These are phyloP conservation scores for Candida tallmaniae DNA, from an alignment of 805 yeast species.

Conservation along the genomic window DNA sequence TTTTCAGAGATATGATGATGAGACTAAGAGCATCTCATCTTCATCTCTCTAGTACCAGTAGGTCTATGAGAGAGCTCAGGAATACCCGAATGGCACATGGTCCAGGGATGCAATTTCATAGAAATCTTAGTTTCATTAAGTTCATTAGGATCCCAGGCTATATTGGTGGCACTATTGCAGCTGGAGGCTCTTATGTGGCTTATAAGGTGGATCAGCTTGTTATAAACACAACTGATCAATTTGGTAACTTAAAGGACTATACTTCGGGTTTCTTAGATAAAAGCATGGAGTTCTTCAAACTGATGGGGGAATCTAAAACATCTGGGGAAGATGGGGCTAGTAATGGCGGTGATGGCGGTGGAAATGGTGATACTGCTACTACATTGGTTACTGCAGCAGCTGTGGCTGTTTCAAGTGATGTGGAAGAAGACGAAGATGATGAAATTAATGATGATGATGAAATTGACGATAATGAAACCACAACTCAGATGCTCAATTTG, in stretches of 20 bases:
- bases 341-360: constrained; percentile 17
- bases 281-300: constrained; percentile 40
- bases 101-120: too few relatives aligned
- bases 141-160: constrained; percentile 68
- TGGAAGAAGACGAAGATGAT: constrained; percentile 41
- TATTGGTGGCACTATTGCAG: constrained; percentile 87
- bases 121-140: constrained; percentile 42
- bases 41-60: too few relatives aligned
- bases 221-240: constrained; percentile 60
- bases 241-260: constrained; percentile 58
- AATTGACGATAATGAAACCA: constrained; percentile 49
- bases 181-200: constrained; percentile 89
- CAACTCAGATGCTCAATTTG: constrained; percentile 78
- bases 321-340: constrained; percentile 16
- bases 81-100: too few relatives aligned
- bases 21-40: too few relatives aligned
- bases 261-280: constrained; percentile 52
- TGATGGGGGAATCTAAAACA: constrained; percentile 2
- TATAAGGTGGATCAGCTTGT: constrained; percentile 90
- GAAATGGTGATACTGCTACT: constrained; percentile 30
- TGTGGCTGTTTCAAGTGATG: constrained; percentile 22
- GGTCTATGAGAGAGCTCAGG: too few relatives aligned
- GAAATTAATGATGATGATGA: constrained; percentile 44
- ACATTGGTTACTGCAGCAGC: constrained; percentile 50
- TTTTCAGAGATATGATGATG: too few relatives aligned